A percentile compares a stretch with the other conserved stretches of the same genome.
phyloP scores from a whole-genome alignment of 257 asterid species.

The Ilex asprella region DNA sequence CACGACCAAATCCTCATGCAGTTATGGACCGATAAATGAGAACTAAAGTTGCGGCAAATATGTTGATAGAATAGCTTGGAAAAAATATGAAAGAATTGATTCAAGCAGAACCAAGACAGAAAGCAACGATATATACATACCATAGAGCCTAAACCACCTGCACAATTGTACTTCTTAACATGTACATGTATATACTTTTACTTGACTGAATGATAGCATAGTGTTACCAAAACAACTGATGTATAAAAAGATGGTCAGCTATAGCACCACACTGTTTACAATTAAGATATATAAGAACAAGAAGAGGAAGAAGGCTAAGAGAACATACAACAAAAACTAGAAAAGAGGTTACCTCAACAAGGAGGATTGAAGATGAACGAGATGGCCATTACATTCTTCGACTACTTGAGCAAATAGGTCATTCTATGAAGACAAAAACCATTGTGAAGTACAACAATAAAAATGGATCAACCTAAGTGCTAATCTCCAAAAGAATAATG shows the following conservation, averaged over 20 bases:
- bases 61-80: too few species aligned
- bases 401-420: constrained; percentile 74
- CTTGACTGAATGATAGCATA: too few species aligned
- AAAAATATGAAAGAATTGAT: too few species aligned
- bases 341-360: constrained; percentile 55
- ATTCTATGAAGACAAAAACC: constrained; percentile 31
- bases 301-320: neutral
- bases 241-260: too few species aligned
- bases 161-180: too few species aligned
- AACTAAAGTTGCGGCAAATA: too few species aligned
- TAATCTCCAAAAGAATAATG: neutral
- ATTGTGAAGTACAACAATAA: constrained; percentile 6
- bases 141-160: too few species aligned
- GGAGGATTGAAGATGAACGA: constrained; percentile 56
- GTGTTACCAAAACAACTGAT: too few species aligned
- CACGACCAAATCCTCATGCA: too few species aligned
- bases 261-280: neutral
- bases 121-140: neutral
- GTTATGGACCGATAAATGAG: too few species aligned
- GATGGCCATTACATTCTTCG: constrained; percentile 76
- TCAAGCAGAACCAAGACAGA: neutral
- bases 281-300: neutral
- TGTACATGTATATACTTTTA: too few species aligned
- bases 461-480: constrained; percentile 3
- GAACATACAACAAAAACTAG: neutral